These are phyloP conservation scores for Endotrypanum monterogeii DNA, from an alignment of 208 protist species.

Conservation along the genomic window DNA sequence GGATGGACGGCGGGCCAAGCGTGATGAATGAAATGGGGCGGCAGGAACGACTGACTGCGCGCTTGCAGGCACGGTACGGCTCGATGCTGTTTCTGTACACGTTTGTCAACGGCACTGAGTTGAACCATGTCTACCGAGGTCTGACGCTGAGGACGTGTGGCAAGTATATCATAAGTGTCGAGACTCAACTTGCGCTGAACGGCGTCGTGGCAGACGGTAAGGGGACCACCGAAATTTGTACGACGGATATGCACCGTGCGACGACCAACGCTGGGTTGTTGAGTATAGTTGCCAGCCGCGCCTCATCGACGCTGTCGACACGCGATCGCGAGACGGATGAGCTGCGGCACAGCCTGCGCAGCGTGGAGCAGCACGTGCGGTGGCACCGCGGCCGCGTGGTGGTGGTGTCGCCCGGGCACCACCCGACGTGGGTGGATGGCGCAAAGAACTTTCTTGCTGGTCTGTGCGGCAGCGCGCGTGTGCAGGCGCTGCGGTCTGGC, in stretches of 20 bases:
- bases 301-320: background rate
- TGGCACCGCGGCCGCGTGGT: constrained; percentile 93
- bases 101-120: constrained; percentile 96
- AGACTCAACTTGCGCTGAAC: constrained; percentile 20
- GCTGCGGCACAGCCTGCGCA: constrained; percentile 94
- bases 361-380: constrained; percentile 90
- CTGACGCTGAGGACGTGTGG: constrained; percentile 18
- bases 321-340: constrained; percentile 84
- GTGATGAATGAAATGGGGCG: background rate
- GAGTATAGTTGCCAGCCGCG: constrained; percentile 8
- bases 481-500: constrained; percentile 22
- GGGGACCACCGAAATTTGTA: constrained; percentile 23
- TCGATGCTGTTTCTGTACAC: constrained; percentile 94
- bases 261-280: constrained; percentile 23
- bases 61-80: constrained; percentile 27
- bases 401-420: constrained; percentile 96
- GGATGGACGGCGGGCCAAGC: background rate
- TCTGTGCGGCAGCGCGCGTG: constrained; percentile 24
- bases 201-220: constrained; percentile 22
- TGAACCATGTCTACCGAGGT: constrained; percentile 52
- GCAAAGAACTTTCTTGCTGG: constrained; percentile 58
- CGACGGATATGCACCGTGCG: constrained; percentile 17
- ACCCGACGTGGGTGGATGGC: constrained; percentile 88
- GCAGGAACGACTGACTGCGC: background rate
- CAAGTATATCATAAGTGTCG: constrained; percentile 4